Percentiles rank a stretch among this genome's conserved stretches.
Evolutionary conservation across 2,329 filamentous ascomycete genomes (phyloP).

Genomic region (Alternaria sp.): DNA sequence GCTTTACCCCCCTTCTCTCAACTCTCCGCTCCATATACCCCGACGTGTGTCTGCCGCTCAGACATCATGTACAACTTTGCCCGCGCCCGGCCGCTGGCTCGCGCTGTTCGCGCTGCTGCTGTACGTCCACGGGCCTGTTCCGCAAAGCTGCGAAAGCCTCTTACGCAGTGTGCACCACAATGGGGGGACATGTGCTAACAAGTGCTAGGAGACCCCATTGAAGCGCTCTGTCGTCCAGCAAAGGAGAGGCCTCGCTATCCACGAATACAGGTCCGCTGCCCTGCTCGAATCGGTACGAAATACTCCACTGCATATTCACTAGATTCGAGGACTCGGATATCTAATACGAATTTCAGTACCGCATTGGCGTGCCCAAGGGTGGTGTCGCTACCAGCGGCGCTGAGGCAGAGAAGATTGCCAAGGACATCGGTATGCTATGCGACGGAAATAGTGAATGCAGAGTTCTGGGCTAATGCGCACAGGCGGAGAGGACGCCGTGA

Average conservation of each 20-base stretch:
- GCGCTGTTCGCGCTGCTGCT: constrained; percentile 79
- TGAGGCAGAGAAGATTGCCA: constrained; percentile 91
- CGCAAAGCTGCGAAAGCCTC: constrained; percentile 39
- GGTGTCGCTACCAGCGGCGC: constrained; percentile 81
- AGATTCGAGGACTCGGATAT: constrained; percentile 13
- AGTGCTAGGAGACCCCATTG: constrained; percentile 63
- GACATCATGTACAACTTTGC: constrained; percentile 85
- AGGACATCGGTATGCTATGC: constrained; percentile 77
- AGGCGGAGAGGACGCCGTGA: constrained; percentile 93
- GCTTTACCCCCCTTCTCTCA: constrained; percentile 36
- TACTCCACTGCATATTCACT: constrained; percentile 20
- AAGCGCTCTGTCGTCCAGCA: constrained; percentile 73
- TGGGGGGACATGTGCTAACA: constrained; percentile 37
- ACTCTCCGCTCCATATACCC: constrained; percentile 22
- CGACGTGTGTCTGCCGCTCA: constrained; percentile 43
- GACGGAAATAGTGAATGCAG: constrained; percentile 27
- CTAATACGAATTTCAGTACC: constrained; percentile 71
- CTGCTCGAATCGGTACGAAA: constrained; percentile 73
- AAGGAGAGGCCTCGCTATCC: constrained; percentile 89
- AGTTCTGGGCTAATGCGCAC: constrained; percentile 41
- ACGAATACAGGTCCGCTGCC: constrained; percentile 96
- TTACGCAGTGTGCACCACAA: constrained; percentile 43
- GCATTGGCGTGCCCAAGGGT: constrained; percentile 90
- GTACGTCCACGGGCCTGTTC: constrained; percentile 60
- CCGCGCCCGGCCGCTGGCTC: constrained; percentile 76